Conservation (phyloP, 805 yeast genomes). For the Kuraishia hungarica region DNA sequence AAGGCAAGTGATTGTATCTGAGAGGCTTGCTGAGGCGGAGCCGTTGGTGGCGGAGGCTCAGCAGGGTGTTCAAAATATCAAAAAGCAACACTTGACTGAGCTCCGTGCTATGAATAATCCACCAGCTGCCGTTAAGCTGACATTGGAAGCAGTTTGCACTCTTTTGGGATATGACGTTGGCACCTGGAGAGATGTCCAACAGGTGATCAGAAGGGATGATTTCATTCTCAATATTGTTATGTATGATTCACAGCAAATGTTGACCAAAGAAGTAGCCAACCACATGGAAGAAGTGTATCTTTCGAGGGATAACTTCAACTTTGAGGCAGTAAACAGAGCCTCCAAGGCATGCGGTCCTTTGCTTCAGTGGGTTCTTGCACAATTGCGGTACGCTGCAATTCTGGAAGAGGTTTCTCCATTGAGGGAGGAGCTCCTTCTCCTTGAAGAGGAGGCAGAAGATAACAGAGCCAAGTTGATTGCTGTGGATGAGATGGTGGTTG, state of each 20-base stretch:
- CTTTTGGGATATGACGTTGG: conserved; percentile 63
- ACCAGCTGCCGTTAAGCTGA: conserved; percentile 76
- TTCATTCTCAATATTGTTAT: conserved; percentile 77
- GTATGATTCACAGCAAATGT: conserved; percentile 54
- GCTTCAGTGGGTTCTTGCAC: conserved; percentile 84
- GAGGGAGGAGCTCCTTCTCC: conserved; percentile 46
- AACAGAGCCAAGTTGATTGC: conserved; percentile 67
- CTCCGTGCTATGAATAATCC: conserved; percentile 85
- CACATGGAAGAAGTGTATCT: conserved; percentile 55
- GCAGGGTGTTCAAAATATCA: conserved; percentile 83
- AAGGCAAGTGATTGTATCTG: conserved; percentile 45
- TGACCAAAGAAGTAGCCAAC: conserved; percentile 42
- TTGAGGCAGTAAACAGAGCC: conserved; percentile 74
- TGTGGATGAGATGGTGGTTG: conserved; percentile 72
- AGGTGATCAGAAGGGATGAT: conserved; percentile 75
- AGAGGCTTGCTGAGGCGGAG: conserved; percentile 67
- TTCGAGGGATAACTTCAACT: conserved; percentile 55
- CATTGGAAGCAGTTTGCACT: conserved; percentile 82
- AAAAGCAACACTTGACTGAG: conserved; percentile 87
- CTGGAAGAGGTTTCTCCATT: conserved; percentile 69
- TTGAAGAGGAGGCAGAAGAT: conserved; percentile 53
- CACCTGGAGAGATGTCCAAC: conserved; percentile 79
- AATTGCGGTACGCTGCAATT: conserved; percentile 66
- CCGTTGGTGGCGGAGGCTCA: conserved; percentile 83
- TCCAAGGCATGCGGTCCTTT: conserved; percentile 95